Conservation (phyloP, 495 filamentous ascomycete genomes). For the Penicillium psychrofluorescens region DNA sequence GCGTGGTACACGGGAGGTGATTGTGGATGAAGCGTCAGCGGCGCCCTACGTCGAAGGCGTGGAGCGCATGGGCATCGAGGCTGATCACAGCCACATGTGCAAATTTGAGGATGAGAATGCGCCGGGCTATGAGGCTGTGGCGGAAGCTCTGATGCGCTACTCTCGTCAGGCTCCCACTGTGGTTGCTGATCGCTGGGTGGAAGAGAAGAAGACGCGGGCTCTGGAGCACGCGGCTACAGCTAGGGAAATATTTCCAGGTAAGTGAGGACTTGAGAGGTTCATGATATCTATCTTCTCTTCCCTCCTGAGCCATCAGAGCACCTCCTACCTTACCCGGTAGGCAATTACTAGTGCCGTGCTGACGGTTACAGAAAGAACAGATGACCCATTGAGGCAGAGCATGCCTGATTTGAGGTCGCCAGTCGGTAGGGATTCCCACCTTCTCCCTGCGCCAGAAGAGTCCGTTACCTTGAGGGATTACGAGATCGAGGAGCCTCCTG, state of each 20-base stretch:
- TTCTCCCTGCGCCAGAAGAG: conserved; percentile 19
- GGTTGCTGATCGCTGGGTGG: conserved; percentile 55
- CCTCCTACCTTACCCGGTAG: too few relatives aligned
- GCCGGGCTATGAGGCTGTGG: conserved; percentile 68
- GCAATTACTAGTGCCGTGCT: neutral
- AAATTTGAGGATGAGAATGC: conserved; percentile 69
- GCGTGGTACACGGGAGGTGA: conserved; percentile 49
- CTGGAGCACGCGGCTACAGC: conserved; percentile 30
- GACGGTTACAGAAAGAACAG: conserved; percentile 11
- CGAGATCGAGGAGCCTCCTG: conserved; percentile 34
- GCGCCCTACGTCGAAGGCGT: conserved; percentile 68
- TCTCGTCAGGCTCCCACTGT: conserved; percentile 49
- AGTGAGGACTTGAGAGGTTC: too few relatives aligned
- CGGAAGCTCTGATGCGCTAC: conserved; percentile 65
- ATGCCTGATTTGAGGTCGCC: conserved; percentile 15
- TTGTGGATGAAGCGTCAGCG: conserved; percentile 72
- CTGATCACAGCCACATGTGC: conserved; percentile 82
- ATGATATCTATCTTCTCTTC: too few relatives aligned
- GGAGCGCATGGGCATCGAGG: conserved; percentile 70
- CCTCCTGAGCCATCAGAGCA: too few relatives aligned
- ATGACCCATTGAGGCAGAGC: conserved; percentile 7
- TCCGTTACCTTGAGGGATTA: conserved; percentile 28
- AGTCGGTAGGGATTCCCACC: conserved; percentile 21
- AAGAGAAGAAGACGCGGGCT: conserved; percentile 50
- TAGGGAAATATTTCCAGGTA: conserved; percentile 31